Evolutionary conservation across 2,329 filamentous ascomycete genomes (phyloP).

Genomic region (Fusarium vanettenii): DNA sequence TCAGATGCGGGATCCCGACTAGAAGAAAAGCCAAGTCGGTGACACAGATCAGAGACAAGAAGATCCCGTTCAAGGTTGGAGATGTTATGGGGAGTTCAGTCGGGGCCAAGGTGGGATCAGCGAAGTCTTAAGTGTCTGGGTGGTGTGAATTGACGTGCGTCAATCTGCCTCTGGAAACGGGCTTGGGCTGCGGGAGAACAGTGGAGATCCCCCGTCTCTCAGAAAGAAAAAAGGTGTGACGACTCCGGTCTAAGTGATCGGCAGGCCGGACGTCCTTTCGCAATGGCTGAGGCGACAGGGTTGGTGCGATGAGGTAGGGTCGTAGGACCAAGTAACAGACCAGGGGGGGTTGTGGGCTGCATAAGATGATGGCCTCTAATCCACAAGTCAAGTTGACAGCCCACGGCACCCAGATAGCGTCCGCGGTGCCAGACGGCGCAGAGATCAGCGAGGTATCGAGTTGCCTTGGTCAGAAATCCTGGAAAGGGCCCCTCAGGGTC

Average conservation of each 20-base stretch:
- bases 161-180: slow-evolving; percentile 52
- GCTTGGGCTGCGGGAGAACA: slow-evolving; percentile 53
- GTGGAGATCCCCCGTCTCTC: slow-evolving; percentile 51
- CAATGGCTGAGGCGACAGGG: slow-evolving; percentile 59
- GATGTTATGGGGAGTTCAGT: slow-evolving; percentile 48
- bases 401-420: slow-evolving; percentile 45
- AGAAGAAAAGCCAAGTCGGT: slow-evolving; percentile 59
- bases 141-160: slow-evolving; percentile 54
- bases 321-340: slow-evolving; percentile 50
- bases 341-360: slow-evolving; percentile 51
- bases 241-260: slow-evolving; percentile 66
- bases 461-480: slow-evolving; percentile 33
- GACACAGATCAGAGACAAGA: slow-evolving; percentile 55
- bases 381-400: slow-evolving; percentile 44
- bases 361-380: slow-evolving; percentile 47
- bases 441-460: slow-evolving; percentile 41
- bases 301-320: slow-evolving; percentile 56
- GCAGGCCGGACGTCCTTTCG: slow-evolving; percentile 63
- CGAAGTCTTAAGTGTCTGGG: slow-evolving; percentile 68
- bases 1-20: slow-evolving; percentile 63
- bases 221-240: slow-evolving; percentile 58
- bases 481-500: slow-evolving; percentile 18
- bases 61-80: slow-evolving; percentile 48
- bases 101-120: slow-evolving; percentile 63
- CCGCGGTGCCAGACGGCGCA: slow-evolving; percentile 40